These are phyloP conservation scores for Thielaviopsis euricoi DNA, from an alignment of 2,329 filamentous ascomycete genomes.

Conservation along the genomic window DNA sequence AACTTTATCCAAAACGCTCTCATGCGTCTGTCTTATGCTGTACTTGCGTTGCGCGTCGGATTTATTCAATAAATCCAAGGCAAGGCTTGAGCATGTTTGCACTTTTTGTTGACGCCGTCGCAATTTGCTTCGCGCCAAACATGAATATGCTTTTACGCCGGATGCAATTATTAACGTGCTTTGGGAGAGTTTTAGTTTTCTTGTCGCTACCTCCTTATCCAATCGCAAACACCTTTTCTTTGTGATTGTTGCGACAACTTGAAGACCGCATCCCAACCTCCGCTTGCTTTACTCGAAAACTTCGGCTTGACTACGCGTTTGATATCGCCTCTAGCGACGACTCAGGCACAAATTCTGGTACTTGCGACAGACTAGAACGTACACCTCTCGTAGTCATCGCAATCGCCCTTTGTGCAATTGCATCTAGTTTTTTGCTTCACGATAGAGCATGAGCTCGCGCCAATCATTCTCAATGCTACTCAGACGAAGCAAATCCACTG, in stretches of 20 bases:
- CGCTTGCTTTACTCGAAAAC: neutral
- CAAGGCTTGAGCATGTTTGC: neutral
- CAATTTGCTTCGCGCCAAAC: neutral
- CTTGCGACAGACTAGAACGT: neutral
- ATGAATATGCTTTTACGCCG: neutral
- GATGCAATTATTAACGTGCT: neutral
- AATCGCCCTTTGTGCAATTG: neutral
- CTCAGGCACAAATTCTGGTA: neutral
- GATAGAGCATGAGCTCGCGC: conserved; percentile 20
- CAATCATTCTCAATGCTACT: conserved; percentile 43
- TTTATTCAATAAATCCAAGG: neutral
- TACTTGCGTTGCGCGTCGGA: neutral
- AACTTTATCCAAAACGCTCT: neutral
- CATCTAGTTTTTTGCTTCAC: neutral
- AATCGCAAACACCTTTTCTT: neutral
- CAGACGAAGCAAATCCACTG: conserved; percentile 50
- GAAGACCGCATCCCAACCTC: neutral
- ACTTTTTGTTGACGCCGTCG: neutral
- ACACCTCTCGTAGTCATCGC: neutral
- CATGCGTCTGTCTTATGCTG: neutral
- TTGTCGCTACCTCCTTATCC: neutral
- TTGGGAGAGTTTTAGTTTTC: neutral
- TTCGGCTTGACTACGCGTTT: neutral
- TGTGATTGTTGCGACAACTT: neutral
- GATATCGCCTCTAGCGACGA: neutral